These are phyloP conservation scores for Metschnikowia sp. DNA, from an alignment of 805 yeast species.

Conservation along the genomic window DNA sequence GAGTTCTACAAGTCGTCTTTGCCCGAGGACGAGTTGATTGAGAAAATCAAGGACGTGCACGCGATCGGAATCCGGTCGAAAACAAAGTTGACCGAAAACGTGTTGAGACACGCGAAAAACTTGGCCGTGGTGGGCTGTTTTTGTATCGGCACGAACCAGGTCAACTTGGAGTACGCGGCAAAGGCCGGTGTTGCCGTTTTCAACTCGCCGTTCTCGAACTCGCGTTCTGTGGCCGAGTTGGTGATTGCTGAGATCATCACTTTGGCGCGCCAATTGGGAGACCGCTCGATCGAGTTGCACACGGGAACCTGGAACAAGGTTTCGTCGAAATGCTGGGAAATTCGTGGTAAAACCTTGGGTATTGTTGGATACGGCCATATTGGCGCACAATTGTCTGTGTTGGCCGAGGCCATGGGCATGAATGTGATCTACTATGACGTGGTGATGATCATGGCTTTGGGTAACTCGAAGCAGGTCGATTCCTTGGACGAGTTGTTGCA, in stretches of 20 bases:
- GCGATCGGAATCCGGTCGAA: constrained; percentile 98
- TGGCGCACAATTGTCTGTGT: constrained; percentile 93
- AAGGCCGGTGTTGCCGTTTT: constrained; percentile 91
- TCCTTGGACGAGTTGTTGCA: constrained; percentile 79
- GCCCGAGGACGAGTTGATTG: constrained; percentile 90
- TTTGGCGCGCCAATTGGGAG: constrained; percentile 94
- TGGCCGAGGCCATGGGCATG: constrained; percentile 98
- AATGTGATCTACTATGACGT: constrained; percentile 92
- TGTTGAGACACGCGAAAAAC: constrained; percentile 83
- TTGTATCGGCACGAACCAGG: constrained; percentile 99
- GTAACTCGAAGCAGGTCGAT: constrained; percentile 91
- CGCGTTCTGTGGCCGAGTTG: constrained; percentile 96
- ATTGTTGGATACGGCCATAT: constrained; percentile 98
- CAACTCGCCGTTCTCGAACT: constrained; percentile 97
- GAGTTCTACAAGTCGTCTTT: constrained; percentile 88
- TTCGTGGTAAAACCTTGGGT: constrained; percentile 96
- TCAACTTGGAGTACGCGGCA: constrained; percentile 88
- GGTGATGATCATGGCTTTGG: constrained; percentile 89
- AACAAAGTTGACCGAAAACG: constrained; percentile 78
- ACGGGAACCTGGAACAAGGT: constrained; percentile 98
- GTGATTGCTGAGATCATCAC: constrained; percentile 93
- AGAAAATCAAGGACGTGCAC: constrained; percentile 88
- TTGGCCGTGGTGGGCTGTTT: constrained; percentile 92
- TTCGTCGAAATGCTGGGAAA: constrained; percentile 94
- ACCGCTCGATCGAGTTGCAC: constrained; percentile 93